phyloP scores from a whole-genome alignment of 1,139 yeast genomes.

The Meyerozyma athensensis region DNA sequence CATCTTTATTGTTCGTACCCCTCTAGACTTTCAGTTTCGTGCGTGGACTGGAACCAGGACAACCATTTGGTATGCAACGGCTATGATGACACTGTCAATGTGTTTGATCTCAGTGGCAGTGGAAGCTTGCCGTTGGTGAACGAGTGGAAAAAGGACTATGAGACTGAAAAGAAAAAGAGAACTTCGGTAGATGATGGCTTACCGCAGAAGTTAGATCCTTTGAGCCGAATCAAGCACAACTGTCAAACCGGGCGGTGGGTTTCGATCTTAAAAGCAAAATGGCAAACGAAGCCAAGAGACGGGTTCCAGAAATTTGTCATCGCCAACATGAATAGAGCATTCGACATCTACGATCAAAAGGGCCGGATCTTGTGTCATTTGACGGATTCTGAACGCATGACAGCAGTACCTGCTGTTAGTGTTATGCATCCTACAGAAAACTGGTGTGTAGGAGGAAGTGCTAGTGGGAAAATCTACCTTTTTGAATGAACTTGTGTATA shows the following conservation, averaged over 20 bases:
- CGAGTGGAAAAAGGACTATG: conserved; percentile 23
- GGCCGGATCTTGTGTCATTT: conserved; percentile 80
- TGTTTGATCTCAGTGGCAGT: conserved; percentile 31
- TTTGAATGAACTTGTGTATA: conserved; percentile 27
- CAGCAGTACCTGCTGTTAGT: conserved; percentile 90
- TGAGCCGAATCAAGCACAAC: conserved; percentile 68
- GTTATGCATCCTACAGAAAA: conserved; percentile 79
- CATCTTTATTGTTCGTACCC: conserved; percentile 58
- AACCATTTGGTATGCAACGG: conserved; percentile 88
- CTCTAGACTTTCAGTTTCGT: conserved; percentile 76
- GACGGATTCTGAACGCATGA: conserved; percentile 47
- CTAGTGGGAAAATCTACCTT: conserved; percentile 85
- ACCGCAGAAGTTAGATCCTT: conserved; percentile 44
- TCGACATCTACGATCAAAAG: conserved; percentile 72
- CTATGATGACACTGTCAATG: conserved; percentile 77
- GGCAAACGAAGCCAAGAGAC: conserved; percentile 71
- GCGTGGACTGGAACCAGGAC: conserved; percentile 76
- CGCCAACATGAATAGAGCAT: conserved; percentile 85
- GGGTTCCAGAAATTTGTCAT: conserved; percentile 79
- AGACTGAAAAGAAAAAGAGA: conserved; percentile 14
- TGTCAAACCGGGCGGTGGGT: conserved; percentile 98
- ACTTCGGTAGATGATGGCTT: conserved; percentile 18
- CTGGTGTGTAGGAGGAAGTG: conserved; percentile 92
- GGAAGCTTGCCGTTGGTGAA: conserved; percentile 17
- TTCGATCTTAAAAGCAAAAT: conserved; percentile 77